Conservation (phyloP, 495 filamentous ascomycete genomes). For the Neurospora intermedia region DNA sequence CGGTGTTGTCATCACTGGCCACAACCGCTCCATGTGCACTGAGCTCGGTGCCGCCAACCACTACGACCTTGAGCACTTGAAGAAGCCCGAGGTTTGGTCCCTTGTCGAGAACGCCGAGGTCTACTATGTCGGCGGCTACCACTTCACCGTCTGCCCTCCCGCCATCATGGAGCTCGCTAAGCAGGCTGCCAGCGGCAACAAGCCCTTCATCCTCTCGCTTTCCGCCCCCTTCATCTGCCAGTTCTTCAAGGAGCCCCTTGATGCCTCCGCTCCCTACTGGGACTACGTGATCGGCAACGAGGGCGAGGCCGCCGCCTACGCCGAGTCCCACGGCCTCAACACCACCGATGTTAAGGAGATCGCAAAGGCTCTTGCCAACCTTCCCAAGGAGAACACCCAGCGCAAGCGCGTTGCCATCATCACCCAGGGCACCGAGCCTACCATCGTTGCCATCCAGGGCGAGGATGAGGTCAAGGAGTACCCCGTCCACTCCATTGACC, state of each 20-base stretch:
- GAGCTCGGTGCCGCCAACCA: slow-evolving; percentile 93
- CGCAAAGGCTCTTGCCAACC: slow-evolving; percentile 68
- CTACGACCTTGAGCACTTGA: slow-evolving; percentile 90
- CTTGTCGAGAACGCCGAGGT: slow-evolving; percentile 77
- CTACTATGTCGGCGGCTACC: slow-evolving; percentile 89
- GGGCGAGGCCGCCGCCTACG: slow-evolving; percentile 79
- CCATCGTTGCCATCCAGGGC: slow-evolving; percentile 64
- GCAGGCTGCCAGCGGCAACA: slow-evolving; percentile 79
- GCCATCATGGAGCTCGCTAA: slow-evolving; percentile 82
- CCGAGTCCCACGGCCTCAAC: slow-evolving; percentile 65
- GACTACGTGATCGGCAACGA: slow-evolving; percentile 98
- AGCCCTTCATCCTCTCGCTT: slow-evolving; percentile 81
- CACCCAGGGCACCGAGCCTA: slow-evolving; percentile 88
- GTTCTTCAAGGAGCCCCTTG: slow-evolving; percentile 95
- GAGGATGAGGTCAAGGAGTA: slow-evolving; percentile 62
- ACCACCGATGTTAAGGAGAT: slow-evolving; percentile 74
- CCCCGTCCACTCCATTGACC: slow-evolving; percentile 64
- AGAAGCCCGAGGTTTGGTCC: slow-evolving; percentile 81
- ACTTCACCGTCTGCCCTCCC: slow-evolving; percentile 68
- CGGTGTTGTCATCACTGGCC: slow-evolving; percentile 91
- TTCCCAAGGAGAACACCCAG: slow-evolving; percentile 82
- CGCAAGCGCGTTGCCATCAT: slow-evolving; percentile 75
- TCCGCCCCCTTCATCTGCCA: slow-evolving; percentile 91
- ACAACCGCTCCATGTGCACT: slow-evolving; percentile 87
- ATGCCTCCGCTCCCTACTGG: slow-evolving; percentile 75